These are phyloP conservation scores for Fusarium sp. DNA, from an alignment of 2,329 filamentous ascomycete species.

Conservation along the genomic window DNA sequence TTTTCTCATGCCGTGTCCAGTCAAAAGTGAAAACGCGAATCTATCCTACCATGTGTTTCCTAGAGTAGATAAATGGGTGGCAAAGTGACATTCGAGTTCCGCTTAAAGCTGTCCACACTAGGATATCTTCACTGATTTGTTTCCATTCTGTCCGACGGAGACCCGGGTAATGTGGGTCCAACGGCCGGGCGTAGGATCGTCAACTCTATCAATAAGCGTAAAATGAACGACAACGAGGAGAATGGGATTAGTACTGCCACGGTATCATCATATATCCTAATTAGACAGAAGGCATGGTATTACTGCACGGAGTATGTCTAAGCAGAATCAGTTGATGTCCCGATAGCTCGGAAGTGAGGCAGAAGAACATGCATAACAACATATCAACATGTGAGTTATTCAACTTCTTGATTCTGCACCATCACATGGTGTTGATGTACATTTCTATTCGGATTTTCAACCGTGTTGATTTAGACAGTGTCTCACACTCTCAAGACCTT, in stretches of 20 bases:
- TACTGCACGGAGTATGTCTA: background rate
- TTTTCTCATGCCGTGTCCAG: no score
- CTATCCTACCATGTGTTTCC: no score
- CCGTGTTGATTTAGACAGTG: background rate
- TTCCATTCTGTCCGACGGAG: background rate
- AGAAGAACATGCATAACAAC: background rate
- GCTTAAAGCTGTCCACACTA: no score
- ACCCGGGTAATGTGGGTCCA: constrained; percentile 15
- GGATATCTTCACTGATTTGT: no score
- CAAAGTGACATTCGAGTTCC: no score
- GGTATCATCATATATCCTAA: no score
- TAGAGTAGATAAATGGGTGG: no score
- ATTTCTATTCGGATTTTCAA: background rate
- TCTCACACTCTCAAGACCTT: background rate
- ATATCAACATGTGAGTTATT: background rate
- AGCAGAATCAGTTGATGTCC: background rate
- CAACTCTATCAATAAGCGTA: constrained; percentile 1
- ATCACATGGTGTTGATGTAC: background rate
- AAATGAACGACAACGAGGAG: background rate
- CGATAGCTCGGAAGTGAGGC: no score
- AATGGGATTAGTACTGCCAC: background rate
- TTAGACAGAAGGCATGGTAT: no score
- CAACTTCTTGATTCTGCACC: background rate
- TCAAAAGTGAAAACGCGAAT: no score
- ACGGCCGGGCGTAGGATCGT: background rate